These are phyloP conservation scores for Colletotrichum spaethianum DNA, from an alignment of 2,329 filamentous ascomycete genomes.

Conservation along the genomic window DNA sequence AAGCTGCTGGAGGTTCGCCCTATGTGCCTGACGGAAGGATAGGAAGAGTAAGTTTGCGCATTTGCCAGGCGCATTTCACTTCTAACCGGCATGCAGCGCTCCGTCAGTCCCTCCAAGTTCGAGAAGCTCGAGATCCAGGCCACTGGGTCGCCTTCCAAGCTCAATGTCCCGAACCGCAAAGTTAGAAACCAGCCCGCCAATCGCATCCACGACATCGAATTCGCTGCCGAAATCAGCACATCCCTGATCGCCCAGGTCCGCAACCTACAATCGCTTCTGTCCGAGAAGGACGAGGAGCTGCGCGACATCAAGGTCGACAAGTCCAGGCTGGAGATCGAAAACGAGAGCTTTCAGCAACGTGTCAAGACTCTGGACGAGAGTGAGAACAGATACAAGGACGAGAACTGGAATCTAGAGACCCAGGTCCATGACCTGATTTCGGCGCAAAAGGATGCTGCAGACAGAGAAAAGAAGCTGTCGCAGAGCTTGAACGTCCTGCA, in stretches of 20 bases:
- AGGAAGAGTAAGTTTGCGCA: constrained; percentile 62
- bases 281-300: constrained; percentile 89
- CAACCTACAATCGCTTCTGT: constrained; percentile 86
- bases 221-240: constrained; percentile 98
- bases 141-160: constrained; percentile 88
- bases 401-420: constrained; percentile 98
- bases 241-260: constrained; percentile 95
- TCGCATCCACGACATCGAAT: constrained; percentile 95
- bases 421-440: constrained; percentile 87
- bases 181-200: constrained; percentile 91
- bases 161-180: constrained; percentile 88
- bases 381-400: constrained; percentile 96
- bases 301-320: constrained; percentile 82
- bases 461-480: constrained; percentile 86
- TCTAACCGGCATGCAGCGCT: constrained; percentile 64
- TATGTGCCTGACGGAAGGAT: constrained; percentile 67
- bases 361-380: constrained; percentile 90
- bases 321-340: constrained; percentile 85
- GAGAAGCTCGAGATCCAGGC: constrained; percentile 90
- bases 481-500: constrained; percentile 79
- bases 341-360: constrained; percentile 83
- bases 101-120: constrained; percentile 82
- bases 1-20: constrained; percentile 67
- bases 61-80: background rate
- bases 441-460: constrained; percentile 80